A percentile compares a stretch with the other conserved stretches of the same genome.
These are phyloP conservation scores for Beauveria medogensis DNA, from an alignment of 2,329 filamentous ascomycete species.

Conservation along the genomic window DNA sequence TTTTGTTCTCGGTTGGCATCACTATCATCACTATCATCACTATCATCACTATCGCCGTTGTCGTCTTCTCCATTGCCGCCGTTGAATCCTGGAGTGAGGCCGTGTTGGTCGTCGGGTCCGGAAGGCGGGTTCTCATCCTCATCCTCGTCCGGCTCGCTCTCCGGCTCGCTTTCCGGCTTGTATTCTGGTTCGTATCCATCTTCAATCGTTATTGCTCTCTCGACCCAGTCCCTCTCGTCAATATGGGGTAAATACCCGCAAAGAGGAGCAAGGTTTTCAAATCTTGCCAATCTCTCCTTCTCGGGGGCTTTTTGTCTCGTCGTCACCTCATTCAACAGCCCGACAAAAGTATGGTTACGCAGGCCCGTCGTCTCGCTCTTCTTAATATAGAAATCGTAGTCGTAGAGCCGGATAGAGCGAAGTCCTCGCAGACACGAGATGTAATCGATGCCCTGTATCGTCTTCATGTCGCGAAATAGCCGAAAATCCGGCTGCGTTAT, in stretches of 20 bases:
- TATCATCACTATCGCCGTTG: background rate
- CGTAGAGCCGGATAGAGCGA: conserved; percentile 31
- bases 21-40: background rate
- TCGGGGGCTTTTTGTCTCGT: conserved; percentile 13
- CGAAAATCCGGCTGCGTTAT: conserved; percentile 32
- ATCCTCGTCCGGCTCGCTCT: background rate
- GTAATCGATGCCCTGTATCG: conserved; percentile 37
- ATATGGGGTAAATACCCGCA: background rate
- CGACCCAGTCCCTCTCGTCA: background rate
- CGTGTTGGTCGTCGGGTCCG: background rate
- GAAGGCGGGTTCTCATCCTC: no score
- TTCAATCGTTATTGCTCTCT: background rate
- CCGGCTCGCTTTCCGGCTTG: background rate
- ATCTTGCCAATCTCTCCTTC: conserved; percentile 11
- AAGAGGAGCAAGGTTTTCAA: conserved; percentile 18
- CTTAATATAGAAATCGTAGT: conserved; percentile 24
- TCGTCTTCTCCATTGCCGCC: background rate
- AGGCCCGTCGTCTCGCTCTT: conserved; percentile 9
- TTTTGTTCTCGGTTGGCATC: no score
- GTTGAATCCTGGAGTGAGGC: background rate
- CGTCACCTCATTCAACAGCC: conserved; percentile 20
- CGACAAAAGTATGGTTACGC: conserved; percentile 23
- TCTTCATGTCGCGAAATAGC: conserved; percentile 27
- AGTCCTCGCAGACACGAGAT: conserved; percentile 37
- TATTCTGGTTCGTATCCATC: background rate